Evolutionary conservation across 2,329 filamentous ascomycete species (phyloP).

Genomic region (Colletotrichum tropicale): DNA sequence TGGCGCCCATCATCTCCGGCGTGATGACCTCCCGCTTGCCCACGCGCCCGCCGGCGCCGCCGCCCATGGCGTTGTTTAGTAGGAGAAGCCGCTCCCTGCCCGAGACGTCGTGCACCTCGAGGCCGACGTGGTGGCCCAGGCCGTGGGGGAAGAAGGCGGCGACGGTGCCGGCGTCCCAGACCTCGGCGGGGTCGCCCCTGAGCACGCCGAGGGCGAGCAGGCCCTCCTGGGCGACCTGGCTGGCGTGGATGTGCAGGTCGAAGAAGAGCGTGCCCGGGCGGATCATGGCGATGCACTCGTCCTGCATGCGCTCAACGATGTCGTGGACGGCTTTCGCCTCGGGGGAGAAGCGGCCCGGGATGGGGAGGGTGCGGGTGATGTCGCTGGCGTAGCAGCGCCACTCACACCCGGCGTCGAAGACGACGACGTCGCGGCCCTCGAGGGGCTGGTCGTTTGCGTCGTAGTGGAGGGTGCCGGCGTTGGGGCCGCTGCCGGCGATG

Average conservation of each 20-base stretch:
- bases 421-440: constrained; percentile 71
- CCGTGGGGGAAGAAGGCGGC: constrained; percentile 71
- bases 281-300: constrained; percentile 71
- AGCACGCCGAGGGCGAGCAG: constrained; percentile 76
- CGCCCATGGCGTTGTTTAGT: constrained; percentile 26
- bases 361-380: constrained; percentile 85
- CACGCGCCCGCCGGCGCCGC: constrained; percentile 27
- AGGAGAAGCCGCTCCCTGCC: constrained; percentile 42
- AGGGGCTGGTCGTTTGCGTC: constrained; percentile 78
- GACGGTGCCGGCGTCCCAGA: constrained; percentile 57
- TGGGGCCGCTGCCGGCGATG: constrained; percentile 86
- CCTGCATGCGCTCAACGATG: constrained; percentile 83
- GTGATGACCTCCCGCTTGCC: constrained; percentile 48
- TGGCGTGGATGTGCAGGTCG: constrained; percentile 75
- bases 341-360: constrained; percentile 69
- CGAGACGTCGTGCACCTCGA: constrained; percentile 68
- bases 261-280: constrained; percentile 73
- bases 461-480: constrained; percentile 88
- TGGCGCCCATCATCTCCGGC: constrained; percentile 34
- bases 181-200: constrained; percentile 61
- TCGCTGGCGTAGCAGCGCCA: constrained; percentile 87
- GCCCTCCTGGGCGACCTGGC: constrained; percentile 73
- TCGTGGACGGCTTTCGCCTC: constrained; percentile 78
- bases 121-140: constrained; percentile 67
- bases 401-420: constrained; percentile 89